Evolutionary conservation across 78 protist species (phyloP), one percentile per base, ranked within the genome.

Genomic region (Parvularia atlantis): DNA sequence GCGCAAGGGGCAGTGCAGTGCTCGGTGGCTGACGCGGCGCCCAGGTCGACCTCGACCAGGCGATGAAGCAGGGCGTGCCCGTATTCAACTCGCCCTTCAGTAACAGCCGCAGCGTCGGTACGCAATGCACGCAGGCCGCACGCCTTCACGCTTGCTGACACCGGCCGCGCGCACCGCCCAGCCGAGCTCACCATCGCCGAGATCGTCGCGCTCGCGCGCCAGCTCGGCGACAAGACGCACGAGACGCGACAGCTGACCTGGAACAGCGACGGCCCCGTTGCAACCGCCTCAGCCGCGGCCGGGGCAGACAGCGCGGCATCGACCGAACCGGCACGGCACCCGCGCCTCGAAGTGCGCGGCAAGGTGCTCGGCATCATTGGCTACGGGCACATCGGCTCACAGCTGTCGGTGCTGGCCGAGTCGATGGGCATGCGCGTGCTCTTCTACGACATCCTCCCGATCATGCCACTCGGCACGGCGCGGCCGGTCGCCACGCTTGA

Each of bases 361-460:
- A 91, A 91, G 66, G 81, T 87, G 28, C 69, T 91, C 33, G 96
- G 94, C 63, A 84, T 87, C 53, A 53, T 84, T 9, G 77, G 77
- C 44, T 82, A 83, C 58, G 85, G 87, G 14, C 85, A 84, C 81
- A 48, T 84, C 33, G 87, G 87, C 37, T 50, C 79, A 35, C 88
- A 85, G 74, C 37, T 90, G 36, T 91, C 94, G 10, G 92, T 91
- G 19, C 68, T 91, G 62, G 94, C 96, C 1, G 96, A 91, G 70
- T 62, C 92, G 11, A 50, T 91, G 87, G 93, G 93, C 50, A 80
- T 91, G 91, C 43, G 60, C 19, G 96, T 91, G 3, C 19, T 68
- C 44, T 91, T 75, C 82, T 76, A 90, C 62, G 96, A 91, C 74
- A 73, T 79, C 13, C 73, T 64, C 7, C 44, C 79, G 22, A 78